These are phyloP conservation scores for Trifolium dubium DNA, from an alignment of 306 rosid genomes.

Conservation along the genomic window DNA sequence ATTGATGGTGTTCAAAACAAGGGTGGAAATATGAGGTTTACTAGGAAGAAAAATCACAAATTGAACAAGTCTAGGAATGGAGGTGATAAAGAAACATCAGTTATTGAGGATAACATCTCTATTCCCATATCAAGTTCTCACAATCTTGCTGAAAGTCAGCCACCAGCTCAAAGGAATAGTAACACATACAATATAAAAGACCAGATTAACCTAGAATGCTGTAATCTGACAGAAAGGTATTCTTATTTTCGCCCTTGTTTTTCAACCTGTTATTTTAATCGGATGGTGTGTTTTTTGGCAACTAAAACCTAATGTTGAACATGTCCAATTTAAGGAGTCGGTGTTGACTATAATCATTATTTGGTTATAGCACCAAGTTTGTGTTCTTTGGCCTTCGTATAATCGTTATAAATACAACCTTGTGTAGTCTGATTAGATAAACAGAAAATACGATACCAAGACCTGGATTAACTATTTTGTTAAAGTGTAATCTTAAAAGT, in stretches of 20 bases:
- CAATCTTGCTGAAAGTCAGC: slow-evolving; percentile 45
- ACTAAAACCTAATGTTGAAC: slow-evolving; percentile 28
- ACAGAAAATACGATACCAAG: background rate
- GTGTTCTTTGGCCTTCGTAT: slow-evolving; percentile 15
- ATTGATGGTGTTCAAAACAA: slow-evolving; percentile 44
- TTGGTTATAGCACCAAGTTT: slow-evolving; percentile 16
- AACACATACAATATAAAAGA: slow-evolving; percentile 43
- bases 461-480: slow-evolving; percentile 28
- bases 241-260: background rate
- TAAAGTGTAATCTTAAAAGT: background rate
- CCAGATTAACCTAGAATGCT: slow-evolving; percentile 50
- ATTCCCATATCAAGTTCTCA: slow-evolving; percentile 48
- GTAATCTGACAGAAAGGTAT: slow-evolving; percentile 67
- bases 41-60: slow-evolving; percentile 51
- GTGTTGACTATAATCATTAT: slow-evolving; percentile 29
- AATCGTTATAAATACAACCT: background rate
- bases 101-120: slow-evolving; percentile 43
- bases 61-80: slow-evolving; percentile 44
- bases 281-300: slow-evolving; percentile 26
- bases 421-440: background rate
- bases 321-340: slow-evolving; percentile 23
- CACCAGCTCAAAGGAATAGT: slow-evolving; percentile 44
- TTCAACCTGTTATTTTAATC: slow-evolving; percentile 29
- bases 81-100: slow-evolving; percentile 43
- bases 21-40: slow-evolving; percentile 44